Evolutionary conservation across 345 rosid genomes (phyloP).

Genomic region (Bruguiera sexangula): DNA sequence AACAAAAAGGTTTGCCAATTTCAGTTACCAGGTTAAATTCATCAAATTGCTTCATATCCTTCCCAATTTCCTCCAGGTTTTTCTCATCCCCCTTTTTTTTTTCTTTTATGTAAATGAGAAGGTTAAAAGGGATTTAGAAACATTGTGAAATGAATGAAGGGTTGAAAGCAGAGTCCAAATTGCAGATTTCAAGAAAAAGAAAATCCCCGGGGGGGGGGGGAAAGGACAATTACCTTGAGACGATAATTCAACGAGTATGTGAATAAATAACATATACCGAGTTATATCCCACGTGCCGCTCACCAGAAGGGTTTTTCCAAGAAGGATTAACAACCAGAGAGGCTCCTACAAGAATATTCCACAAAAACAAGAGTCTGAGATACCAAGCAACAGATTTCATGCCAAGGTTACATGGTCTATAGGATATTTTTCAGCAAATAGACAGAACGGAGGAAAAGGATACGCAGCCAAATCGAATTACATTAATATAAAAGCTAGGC

Average conservation of each 20-base stretch:
- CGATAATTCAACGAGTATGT: slow-evolving; percentile 66
- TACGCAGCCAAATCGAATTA: background rate
- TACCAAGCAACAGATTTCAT: background rate
- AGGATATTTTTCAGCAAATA: background rate
- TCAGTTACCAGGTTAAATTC: slow-evolving; percentile 68
- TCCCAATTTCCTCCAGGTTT: slow-evolving; percentile 78
- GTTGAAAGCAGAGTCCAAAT: background rate
- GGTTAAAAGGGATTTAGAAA: background rate
- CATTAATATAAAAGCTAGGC: background rate
- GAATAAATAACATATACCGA: slow-evolving; percentile 66
- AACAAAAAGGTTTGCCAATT: slow-evolving; percentile 5
- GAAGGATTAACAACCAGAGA: slow-evolving; percentile 68
- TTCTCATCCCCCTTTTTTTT: slow-evolving; percentile 73
- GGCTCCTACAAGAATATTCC: slow-evolving; percentile 37
- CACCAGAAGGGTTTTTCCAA: slow-evolving; percentile 91
- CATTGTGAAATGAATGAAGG: background rate
- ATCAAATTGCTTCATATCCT: slow-evolving; percentile 65
- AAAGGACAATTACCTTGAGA: slow-evolving; percentile 50
- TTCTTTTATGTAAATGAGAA: slow-evolving; percentile 55
- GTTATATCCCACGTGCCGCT: slow-evolving; percentile 92
- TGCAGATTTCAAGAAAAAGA: background rate
- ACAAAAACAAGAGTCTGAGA: background rate
- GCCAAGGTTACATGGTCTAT: too few relatives aligned
- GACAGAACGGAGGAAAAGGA: background rate
- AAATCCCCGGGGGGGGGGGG: background rate